phyloP scores from a whole-genome alignment of 768 basidiomycete species.

The Leucocoprinus sp. region DNA sequence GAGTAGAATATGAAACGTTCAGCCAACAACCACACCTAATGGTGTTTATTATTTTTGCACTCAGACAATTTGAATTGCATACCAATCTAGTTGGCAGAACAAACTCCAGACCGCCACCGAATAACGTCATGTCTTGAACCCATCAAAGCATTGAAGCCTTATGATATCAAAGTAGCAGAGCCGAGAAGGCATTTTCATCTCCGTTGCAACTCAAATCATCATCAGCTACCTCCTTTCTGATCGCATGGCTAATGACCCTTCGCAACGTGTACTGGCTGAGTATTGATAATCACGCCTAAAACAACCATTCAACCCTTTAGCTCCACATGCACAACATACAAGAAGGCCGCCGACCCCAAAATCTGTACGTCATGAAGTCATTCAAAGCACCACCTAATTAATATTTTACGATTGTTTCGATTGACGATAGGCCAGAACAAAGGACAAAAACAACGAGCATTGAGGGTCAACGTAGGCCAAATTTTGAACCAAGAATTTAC shows the following conservation, averaged over 20 bases:
- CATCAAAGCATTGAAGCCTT: too few species aligned
- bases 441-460: neutral
- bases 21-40: too few species aligned
- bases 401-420: neutral
- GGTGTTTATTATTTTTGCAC: too few species aligned
- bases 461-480: neutral
- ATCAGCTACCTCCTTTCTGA: neutral
- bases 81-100: too few species aligned
- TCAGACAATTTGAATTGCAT: too few species aligned
- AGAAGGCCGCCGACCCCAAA: neutral
- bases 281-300: too few species aligned
- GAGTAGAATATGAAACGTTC: too few species aligned
- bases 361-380: neutral
- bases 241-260: neutral
- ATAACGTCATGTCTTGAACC: too few species aligned
- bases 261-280: neutral
- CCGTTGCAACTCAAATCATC: neutral
- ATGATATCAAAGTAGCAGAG: neutral
- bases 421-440: neutral
- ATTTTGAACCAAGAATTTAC: neutral
- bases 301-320: too few species aligned
- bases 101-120: too few species aligned
- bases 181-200: neutral
- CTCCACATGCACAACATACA: neutral
- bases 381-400: neutral